Evolutionary conservation across 768 basidiomycete genomes (phyloP), one percentile per base, ranked within the genome.

Genomic region (Tricholoma sp.): DNA sequence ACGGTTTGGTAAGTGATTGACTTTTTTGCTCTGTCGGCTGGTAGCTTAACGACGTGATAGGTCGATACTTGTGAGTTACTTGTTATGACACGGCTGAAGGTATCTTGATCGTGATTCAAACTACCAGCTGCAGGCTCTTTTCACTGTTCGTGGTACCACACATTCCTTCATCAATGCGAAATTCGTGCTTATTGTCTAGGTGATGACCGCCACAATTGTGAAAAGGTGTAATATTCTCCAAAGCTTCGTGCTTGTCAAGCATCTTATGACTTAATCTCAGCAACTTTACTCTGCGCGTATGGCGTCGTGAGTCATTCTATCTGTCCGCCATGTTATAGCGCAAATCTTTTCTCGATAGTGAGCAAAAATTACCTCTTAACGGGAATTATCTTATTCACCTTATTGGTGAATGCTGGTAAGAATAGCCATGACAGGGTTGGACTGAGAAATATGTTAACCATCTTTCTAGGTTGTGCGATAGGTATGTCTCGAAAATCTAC

Each of bases 281-380:
- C 41, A 84, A 83, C 68, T 74, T 83, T 57, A 65, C 74, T 0
- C 67, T 74, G 59, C 79, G 82, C 0, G 71, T 84, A 2, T 84
- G 77, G 72, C 73, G 68, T 50, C 63, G 77, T 78, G 54, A 62
- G 76, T 68, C 45, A 14, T 45, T 22, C 9, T 5, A 7, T 22
- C 29, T 5, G 24, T 27, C 24, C 24, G 5, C 24, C 24, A 27
- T 27, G 24, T 27, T 27, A 8, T 18, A 0, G n/a, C 22, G 18
- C n/a, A 31, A 11, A 2, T 14, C 21, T 12, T 8, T 31, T 32
- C n/a, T 14, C 11, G 22, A 5, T 39, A 80, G 77, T 75, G 57
- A 81, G 79, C 63, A 71, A 67, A 22, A 77, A 73, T 55, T 70
- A 64, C 31, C 54, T 69, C 9, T 59, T 76, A 16, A 65, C 69